Conservation (phyloP, 345 rosid species). For the Punica granatum region DNA sequence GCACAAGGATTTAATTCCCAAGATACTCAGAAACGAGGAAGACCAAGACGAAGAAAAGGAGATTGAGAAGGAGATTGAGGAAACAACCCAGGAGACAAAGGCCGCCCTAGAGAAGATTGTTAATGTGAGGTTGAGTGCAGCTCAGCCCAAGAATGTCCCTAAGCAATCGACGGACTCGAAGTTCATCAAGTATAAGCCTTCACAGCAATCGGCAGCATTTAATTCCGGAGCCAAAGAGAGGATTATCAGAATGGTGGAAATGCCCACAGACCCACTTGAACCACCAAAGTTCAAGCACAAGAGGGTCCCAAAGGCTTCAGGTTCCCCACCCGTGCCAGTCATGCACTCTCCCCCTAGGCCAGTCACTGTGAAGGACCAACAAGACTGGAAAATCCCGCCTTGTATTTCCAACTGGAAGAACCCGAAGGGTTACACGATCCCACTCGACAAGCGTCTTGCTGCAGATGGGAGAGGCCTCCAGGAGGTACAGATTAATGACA, state of each 20-base stretch:
- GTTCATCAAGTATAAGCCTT: constrained; percentile 79
- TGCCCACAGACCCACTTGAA: constrained; percentile 96
- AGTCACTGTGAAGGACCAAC: constrained; percentile 89
- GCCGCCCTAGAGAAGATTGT: constrained; percentile 83
- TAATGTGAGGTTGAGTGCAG: constrained; percentile 80
- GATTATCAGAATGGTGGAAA: constrained; percentile 90
- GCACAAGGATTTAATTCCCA: constrained; percentile 75
- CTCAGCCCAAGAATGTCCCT: constrained; percentile 87
- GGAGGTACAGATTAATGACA: constrained; percentile 71
- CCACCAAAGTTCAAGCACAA: constrained; percentile 99
- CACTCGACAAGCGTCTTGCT: constrained; percentile 95
- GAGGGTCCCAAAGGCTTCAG: constrained; percentile 89
- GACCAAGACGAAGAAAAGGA: too few relatives aligned
- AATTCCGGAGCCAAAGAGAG: constrained; percentile 94
- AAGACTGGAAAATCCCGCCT: constrained; percentile 98
- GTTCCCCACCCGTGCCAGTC: constrained; percentile 94
- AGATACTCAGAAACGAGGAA: constrained; percentile 47
- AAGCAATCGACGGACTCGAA: constrained; percentile 67
- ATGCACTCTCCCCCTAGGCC: constrained; percentile 98
- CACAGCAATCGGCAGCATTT: constrained; percentile 76
- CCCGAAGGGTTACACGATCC: constrained; percentile 92
- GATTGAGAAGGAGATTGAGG: too few relatives aligned
- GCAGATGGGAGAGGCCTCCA: constrained; percentile 98
- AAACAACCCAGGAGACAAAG: constrained; percentile 61
- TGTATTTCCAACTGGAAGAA: constrained; percentile 97